Base-by-base conservation (phyloP, 805 yeast genomes). In the Komagataella mondaviorum region DNA sequence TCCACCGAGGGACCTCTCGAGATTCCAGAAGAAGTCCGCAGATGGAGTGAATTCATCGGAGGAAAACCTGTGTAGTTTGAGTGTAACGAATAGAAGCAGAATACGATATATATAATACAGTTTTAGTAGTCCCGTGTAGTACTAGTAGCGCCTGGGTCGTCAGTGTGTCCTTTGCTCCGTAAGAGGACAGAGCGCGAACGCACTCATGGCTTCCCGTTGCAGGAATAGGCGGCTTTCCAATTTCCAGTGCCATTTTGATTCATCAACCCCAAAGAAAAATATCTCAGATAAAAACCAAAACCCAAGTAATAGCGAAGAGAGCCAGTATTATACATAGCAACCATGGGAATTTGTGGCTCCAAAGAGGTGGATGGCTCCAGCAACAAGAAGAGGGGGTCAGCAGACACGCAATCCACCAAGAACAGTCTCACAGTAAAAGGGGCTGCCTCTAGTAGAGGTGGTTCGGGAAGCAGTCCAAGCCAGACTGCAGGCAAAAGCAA, bases 21-120 rank as follows among this genome's bases (percentile, higher is more conserved):
- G 24, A 78, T 91, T 58, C 98, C 99, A 52, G 62, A 70, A 18
- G 98, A 93, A 71, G 98, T 89, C 51, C 76, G 74, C 63, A 80
- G 97, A 70, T 93, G 99, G 99, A 88, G 96, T 71, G 97, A 91
- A 67, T 93, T 85, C 63, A 80, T 93, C 63, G 96, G 95, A 53
- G 96, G 95, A 51, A 90, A 88, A 75, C 93, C 95, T 51, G 90
- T 88, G 49, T 18, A 22, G n/a, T 48, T 12, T 22, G 20, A 20
- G 20, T 20, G 20, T 20, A 22, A 24, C 44, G 17, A 48, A 39
- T 24, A 48, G 47, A 45, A 45, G 49, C 39, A 30, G 39, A 30
- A 8, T 30, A 30, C 14, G n/a, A 10, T 30, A 30, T 30, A 10
- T 30, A 10, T 30, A 30, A 30, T 30, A 30, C 39, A 30, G 39